These are phyloP conservation scores for Sporisorium reilianum DNA, from an alignment of 1,284 basidiomycete genomes.

Conservation along the genomic window DNA sequence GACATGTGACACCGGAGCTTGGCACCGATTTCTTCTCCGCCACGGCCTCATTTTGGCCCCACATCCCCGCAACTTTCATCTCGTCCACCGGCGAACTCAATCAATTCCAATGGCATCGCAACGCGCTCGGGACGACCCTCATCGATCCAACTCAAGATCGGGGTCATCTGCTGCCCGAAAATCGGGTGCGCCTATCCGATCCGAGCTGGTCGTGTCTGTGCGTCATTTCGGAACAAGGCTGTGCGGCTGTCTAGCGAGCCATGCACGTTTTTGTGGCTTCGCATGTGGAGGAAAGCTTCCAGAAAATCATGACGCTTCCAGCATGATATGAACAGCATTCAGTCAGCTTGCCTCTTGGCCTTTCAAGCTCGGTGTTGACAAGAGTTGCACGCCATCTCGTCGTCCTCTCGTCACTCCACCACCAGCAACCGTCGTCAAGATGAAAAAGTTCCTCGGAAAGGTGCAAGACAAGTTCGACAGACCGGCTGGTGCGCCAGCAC, in stretches of 20 bases:
- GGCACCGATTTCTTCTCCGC: background rate
- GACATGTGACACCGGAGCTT: conserved; percentile 10
- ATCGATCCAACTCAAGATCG: too few relatives aligned
- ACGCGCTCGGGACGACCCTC: too few relatives aligned
- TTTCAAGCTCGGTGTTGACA: background rate
- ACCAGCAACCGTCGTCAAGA: conserved; percentile 12
- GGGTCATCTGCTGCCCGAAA: background rate
- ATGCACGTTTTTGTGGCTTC: background rate
- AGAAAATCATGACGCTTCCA: background rate
- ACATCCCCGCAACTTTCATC: background rate
- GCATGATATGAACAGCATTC: background rate
- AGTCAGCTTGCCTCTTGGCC: background rate
- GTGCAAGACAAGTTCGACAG: conserved; percentile 43
- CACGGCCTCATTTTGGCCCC: background rate
- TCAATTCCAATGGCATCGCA: too few relatives aligned
- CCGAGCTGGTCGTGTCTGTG: too few relatives aligned
- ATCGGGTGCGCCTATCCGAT: too few relatives aligned
- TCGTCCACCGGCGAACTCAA: background rate
- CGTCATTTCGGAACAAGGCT: background rate
- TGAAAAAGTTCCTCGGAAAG: conserved; percentile 50
- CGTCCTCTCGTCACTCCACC: background rate
- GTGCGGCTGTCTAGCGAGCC: background rate
- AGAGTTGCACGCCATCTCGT: background rate
- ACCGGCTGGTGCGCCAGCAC: conserved; percentile 2
- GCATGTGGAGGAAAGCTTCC: conserved; percentile 4